Base-by-base conservation (phyloP, 345 rosid genomes). In the Odontarrhena argentea region DNA sequence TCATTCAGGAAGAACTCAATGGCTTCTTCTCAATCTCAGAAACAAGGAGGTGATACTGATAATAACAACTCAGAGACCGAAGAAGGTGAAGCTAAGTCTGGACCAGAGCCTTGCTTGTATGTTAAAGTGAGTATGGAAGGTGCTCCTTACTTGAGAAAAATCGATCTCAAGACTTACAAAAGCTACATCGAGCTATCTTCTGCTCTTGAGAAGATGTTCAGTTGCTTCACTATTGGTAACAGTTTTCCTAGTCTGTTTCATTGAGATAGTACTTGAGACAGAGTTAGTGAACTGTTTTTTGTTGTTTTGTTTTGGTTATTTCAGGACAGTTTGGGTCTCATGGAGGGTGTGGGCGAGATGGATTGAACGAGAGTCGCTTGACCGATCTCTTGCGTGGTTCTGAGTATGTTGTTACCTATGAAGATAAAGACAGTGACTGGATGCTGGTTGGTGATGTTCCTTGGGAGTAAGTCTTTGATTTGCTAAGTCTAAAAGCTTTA, bases 381-480 rank as follows among this genome's bases (percentile, higher is more conserved):
- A 79, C 77, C 11, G 85, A 81, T 81, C 86, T 84, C 47, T 76
- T 82, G 68, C 86, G 85, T 71, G 86, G 94, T 60, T 89, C 91
- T 14, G 96, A 83, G 55, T 84, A 84, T 78, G 85, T 88, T 63
- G 85, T 88, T 34, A 83, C 92, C 14, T 88, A 83, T 74, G 96
- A 88, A 80, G 96, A 88, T 67, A 85, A 83, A 77, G 96, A 88
- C 18, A 83, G 90, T 45, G 96, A 88, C 74, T 86, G 92, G 96
- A 88, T 88, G 96, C 79, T 86, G 28, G 96, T 84, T 2, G 96
- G 96, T 58, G 96, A 88, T 80, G 92, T 88, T 67, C 96, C 96
- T 24, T 88, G 96, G 96, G 83, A 77, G 87, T 83, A 79, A 84
- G 96, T 86, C 67, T 50, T 60, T 56, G 34, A 54, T 56, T 12